Evolutionary conservation across 352 stramenopile genomes (phyloP), one percentile per base, ranked within the genome.

Genomic region (Blastocystis sp.): DNA sequence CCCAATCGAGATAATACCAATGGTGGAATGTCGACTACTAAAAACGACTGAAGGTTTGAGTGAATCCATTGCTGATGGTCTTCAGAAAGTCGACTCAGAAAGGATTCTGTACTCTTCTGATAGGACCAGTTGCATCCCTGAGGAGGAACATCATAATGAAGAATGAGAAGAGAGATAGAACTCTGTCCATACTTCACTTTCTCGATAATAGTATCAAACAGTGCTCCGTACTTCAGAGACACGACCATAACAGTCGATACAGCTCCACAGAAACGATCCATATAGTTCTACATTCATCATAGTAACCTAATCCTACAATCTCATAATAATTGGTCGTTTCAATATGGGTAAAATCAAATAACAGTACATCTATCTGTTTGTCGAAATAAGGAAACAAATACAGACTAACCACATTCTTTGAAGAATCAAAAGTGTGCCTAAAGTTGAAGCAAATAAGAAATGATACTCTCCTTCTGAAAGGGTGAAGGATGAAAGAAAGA

Each of bases 341-440:
- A 68, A 84, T 19, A 66, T 30, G 35, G 0, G 73, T 51, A 30
- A 84, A 54, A 68, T 84, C 73, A 53, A 84, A 84, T 19, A 68
- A 24, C n/a, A 60, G 42, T 37, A 84, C 56, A 40, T 84, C 73
- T 30, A 13, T 66, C 11, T 40, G n/a, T 27, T 53, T 51, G 24
- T 35, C 17, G 15, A 84, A 44, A 66, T 48, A 68, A 2, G 73
- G 73, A 48, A 84, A 66, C 9, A 37, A 30, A 64, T 84, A 84
- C 30, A 84, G 73, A 68, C 51, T n/a, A 6, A 84, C 54, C 22
- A 6, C 2, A 30, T 84, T 44, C 17, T 68, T 37, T 27, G 27
- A 19, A 40, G 15, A 57, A 56, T 57, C 17, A 4, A 24, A 78
- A 33, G 44, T 0, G 13, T 78, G 66, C 6, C n/a, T 54, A 30